Percentiles rank a stretch among this genome's conserved stretches.
Evolutionary conservation across 2,329 filamentous ascomycete species (phyloP).

Genomic region (Trichoderma oligosporum): DNA sequence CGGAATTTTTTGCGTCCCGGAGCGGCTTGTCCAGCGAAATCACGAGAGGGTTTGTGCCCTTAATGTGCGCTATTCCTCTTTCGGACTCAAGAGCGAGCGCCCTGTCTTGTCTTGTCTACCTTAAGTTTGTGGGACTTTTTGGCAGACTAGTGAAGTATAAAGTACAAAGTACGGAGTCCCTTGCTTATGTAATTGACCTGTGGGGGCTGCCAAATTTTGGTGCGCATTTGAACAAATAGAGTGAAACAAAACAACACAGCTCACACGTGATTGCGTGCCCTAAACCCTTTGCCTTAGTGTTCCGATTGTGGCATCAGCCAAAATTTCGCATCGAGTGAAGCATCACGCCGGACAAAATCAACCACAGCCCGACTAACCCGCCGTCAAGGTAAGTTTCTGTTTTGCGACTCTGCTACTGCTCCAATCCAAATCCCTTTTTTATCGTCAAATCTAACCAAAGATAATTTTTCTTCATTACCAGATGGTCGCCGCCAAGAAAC

Average conservation of each 20-base stretch:
- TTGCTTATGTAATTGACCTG: too few species aligned
- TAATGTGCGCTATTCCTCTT: constrained; percentile 28
- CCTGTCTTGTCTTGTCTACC: too few species aligned
- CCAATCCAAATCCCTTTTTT: background rate
- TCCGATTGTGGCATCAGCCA: constrained; percentile 32
- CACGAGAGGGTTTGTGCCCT: constrained; percentile 36
- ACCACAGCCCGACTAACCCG: constrained; percentile 36
- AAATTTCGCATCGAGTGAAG: constrained; percentile 35
- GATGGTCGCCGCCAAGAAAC: constrained; percentile 99
- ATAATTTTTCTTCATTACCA: constrained; percentile 42
- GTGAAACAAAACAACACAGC: background rate
- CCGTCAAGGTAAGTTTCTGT: constrained; percentile 39
- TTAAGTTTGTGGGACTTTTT: too few species aligned
- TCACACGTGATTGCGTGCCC: constrained; percentile 34
- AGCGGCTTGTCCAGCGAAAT: constrained; percentile 6
- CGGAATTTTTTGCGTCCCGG: constrained; percentile 25
- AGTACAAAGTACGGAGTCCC: too few species aligned
- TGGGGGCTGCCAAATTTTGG: background rate
- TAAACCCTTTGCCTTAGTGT: constrained; percentile 34
- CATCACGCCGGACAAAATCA: constrained; percentile 36
- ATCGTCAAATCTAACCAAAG: constrained; percentile 29
- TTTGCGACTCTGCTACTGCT: constrained; percentile 4
- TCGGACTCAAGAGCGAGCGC: constrained; percentile 19
- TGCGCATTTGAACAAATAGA: background rate
- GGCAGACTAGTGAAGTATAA: too few species aligned